phyloP scores from a whole-genome alignment of 179 eudicot species.

The Beta lomatogona region DNA sequence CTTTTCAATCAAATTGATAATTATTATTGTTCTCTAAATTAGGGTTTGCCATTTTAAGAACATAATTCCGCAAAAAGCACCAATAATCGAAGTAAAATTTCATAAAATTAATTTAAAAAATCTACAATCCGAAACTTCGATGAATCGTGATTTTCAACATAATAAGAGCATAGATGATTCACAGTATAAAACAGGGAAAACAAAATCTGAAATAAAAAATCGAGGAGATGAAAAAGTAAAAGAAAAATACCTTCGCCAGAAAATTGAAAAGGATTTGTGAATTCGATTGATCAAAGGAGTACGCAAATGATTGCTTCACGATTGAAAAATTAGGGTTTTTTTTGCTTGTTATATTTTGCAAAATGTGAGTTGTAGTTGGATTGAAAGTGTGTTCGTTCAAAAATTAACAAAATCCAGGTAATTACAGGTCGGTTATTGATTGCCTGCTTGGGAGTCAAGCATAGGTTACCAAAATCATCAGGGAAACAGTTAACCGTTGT shows the following conservation, averaged over 20 bases:
- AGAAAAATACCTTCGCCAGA: not conserved
- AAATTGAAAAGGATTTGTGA: not conserved
- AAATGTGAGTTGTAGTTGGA: not conserved
- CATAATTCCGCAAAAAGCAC: not conserved
- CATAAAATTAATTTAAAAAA: not conserved
- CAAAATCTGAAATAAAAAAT: not conserved
- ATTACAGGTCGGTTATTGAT: not conserved
- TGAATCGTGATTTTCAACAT: not conserved
- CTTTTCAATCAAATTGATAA: not conserved
- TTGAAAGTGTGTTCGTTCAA: not conserved
- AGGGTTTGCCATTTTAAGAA: not conserved
- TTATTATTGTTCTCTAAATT: not conserved
- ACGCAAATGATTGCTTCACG: not conserved
- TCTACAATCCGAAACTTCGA: not conserved
- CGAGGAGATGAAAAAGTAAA: not conserved
- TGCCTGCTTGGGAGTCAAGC: not conserved
- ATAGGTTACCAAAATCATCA: not conserved
- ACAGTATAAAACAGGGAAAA: not conserved
- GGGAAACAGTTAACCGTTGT: not conserved
- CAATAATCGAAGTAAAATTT: not conserved
- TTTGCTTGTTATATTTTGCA: not conserved
- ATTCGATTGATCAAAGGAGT: not conserved
- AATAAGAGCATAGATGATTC: not conserved
- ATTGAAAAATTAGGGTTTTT: not conserved
- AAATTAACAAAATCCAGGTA: not conserved